phyloP scores from a whole-genome alignment of 768 basidiomycete genomes.

The Trametes cubensis region DNA sequence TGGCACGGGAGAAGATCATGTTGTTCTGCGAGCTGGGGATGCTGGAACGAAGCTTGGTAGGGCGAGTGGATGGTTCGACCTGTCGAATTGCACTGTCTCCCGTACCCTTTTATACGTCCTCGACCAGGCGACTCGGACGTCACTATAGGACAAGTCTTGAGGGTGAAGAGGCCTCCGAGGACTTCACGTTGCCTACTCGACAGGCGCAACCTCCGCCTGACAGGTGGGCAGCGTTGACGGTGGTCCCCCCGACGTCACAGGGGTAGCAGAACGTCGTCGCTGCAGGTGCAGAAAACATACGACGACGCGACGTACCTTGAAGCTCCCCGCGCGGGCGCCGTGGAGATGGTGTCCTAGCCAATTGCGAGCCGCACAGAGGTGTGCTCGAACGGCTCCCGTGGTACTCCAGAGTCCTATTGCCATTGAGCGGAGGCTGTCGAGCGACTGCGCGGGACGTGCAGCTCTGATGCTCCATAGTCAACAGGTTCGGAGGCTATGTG shows the following conservation, averaged over 20 bases:
- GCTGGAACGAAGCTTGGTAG: conserved; percentile 5
- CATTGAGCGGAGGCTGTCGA: neutral
- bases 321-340: neutral
- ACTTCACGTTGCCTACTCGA: neutral
- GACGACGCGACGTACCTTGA: neutral
- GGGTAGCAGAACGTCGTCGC: neutral
- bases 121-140: too few species aligned
- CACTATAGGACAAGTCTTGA: neutral
- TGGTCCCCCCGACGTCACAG: conserved; percentile 13
- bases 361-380: neutral
- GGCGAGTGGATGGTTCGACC: conserved; percentile 3
- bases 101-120: conserved; percentile 2
- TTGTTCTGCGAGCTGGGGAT: neutral
- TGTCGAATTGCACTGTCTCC: neutral
- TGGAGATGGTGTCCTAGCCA: neutral
- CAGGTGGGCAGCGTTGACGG: neutral
- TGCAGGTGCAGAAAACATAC: neutral
- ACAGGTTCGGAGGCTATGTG: conserved; percentile 8
- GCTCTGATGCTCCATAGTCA: conserved; percentile 13
- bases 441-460: neutral
- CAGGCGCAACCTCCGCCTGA: neutral
- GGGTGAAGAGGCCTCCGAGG: neutral
- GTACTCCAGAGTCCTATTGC: neutral
- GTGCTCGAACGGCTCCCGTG: neutral
- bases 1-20: conserved; percentile 23